Base-by-base conservation (phyloP, 495 filamentous ascomycete genomes). In the Penicillium canescens region DNA sequence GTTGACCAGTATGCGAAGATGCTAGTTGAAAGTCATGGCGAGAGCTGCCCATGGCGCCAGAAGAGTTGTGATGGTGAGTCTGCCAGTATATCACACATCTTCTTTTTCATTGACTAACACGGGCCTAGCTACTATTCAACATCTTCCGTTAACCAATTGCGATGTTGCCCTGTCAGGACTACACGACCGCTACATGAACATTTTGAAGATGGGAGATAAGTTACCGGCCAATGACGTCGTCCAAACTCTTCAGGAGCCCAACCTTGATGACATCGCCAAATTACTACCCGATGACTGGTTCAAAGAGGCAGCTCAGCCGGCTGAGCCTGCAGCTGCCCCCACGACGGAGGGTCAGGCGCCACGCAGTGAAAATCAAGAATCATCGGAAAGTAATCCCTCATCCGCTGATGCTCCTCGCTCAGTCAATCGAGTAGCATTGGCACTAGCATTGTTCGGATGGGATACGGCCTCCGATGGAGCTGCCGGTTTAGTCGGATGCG, bases 371-470 rank as follows among this genome's bases (percentile, higher is more conserved):
- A 56, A 50, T 18, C 48, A 58, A 34, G 45, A 60, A 21, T 28
- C 43, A 26, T 20, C 38, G 40, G 60, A 42, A 5, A 31, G 2
- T 31, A 31, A 7, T 0, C 24, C 0, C 7, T 8, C 28, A 42
- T 20, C 54, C 35, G 50, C 54, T 13, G 50, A 57, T 31, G 44
- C 36, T 13, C 38, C 52, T 6, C 55, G 63, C 34, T 46, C 54
- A 2, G 73, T 86, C 37, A 88, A 89, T 64, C 78, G 79, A 43
- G 71, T 79, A 33, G 91, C 93, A 13, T 77, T 96, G 14, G 71
- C 80, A 8, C 79, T 98, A 39, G 88, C 92, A 3, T 71, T 96
- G 12, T 86, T 91, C 49, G 94, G 94, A 52, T 98, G 94, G 95
- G 82, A 88, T 57, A 83, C 83, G 39, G 81, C 87, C 21, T 75